phyloP scores from a whole-genome alignment of 2,329 filamentous ascomycete species.

The Fusarium sp. region DNA sequence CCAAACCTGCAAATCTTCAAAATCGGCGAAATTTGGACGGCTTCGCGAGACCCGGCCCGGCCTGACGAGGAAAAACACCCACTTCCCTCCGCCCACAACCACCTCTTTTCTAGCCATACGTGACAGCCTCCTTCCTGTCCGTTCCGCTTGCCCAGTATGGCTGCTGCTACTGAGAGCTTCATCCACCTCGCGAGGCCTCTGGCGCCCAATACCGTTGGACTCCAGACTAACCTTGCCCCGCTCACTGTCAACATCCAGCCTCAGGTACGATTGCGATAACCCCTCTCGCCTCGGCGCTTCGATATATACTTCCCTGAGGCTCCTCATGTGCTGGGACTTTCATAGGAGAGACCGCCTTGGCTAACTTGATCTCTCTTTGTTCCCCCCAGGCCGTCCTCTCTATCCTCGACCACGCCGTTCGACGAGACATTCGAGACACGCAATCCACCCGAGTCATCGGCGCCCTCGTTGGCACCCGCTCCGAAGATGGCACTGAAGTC shows the following conservation, averaged over 20 bases:
- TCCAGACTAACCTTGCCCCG: slow-evolving; percentile 89
- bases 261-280: slow-evolving; percentile 75
- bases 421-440: slow-evolving; percentile 81
- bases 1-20: slow-evolving; percentile 60
- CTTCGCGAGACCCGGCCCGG: slow-evolving; percentile 51
- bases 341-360: slow-evolving; percentile 6
- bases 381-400: slow-evolving; percentile 75
- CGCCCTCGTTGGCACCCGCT: slow-evolving; percentile 91
- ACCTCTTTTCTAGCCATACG: slow-evolving; percentile 31
- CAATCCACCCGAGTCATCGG: slow-evolving; percentile 98
- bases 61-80: slow-evolving; percentile 33
- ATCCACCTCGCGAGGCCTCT: slow-evolving; percentile 95
- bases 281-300: slow-evolving; percentile 27
- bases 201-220: slow-evolving; percentile 83
- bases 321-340: slow-evolving; percentile 1
- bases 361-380: slow-evolving; percentile 5
- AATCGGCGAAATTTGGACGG: slow-evolving; percentile 59
- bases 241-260: slow-evolving; percentile 96
- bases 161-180: slow-evolving; percentile 85
- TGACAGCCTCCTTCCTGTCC: slow-evolving; percentile 28
- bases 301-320: slow-evolving; percentile 3
- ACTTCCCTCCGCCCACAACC: slow-evolving; percentile 36
- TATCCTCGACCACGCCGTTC: slow-evolving; percentile 93
- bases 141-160: slow-evolving; percentile 76
- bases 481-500: slow-evolving; percentile 96